Conservation (phyloP, 2,329 filamentous ascomycete genomes). For the Tolypocladium ophioglossoides region DNA sequence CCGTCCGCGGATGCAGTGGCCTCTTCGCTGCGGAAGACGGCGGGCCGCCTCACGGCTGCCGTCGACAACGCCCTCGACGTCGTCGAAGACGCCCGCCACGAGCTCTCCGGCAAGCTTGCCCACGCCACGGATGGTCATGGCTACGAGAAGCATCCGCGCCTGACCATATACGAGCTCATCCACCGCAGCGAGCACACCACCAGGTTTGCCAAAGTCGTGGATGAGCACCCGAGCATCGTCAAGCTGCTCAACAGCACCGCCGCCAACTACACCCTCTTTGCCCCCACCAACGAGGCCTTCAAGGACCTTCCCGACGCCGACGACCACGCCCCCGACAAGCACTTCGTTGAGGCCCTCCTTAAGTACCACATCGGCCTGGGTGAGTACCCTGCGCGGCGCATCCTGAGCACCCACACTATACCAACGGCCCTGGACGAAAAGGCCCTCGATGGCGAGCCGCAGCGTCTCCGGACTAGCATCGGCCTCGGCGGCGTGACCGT, state of each 20-base stretch:
- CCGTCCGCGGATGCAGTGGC: not conserved
- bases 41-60: not conserved
- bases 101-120: conserved; percentile 1
- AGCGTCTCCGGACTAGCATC: conserved; percentile 62
- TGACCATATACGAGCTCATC: conserved; percentile 72
- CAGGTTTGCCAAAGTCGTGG: conserved; percentile 65
- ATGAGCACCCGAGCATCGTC: conserved; percentile 62
- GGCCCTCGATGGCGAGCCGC: conserved; percentile 52
- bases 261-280: conserved; percentile 71
- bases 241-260: conserved; percentile 63
- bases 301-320: conserved; percentile 41
- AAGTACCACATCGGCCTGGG: conserved; percentile 66
- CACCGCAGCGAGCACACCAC: conserved; percentile 64
- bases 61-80: conserved; percentile 1
- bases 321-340: conserved; percentile 53
- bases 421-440: conserved; percentile 54
- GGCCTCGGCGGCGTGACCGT: conserved; percentile 53
- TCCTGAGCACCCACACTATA: conserved; percentile 64
- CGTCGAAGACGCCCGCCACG: not conserved
- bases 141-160: not conserved
- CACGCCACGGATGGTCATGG: not conserved
- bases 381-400: conserved; percentile 51
- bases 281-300: conserved; percentile 69
- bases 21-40: not conserved
- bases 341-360: conserved; percentile 57